Percentiles rank a stretch among this genome's conserved stretches.
phyloP scores from a whole-genome alignment of 148 eudicot genomes.

The Fallopia convolvulus region DNA sequence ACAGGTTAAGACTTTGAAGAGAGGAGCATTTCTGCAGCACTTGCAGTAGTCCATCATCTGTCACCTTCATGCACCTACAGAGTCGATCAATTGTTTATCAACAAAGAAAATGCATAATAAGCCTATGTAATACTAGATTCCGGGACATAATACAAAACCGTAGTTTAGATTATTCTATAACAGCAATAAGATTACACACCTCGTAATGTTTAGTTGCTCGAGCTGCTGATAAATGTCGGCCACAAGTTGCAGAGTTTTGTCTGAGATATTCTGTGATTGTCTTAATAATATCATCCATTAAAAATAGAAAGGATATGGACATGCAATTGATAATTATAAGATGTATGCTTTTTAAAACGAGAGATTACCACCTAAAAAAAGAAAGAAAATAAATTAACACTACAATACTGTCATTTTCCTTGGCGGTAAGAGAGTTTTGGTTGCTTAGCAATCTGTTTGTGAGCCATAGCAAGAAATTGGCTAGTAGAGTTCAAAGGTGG shows the following conservation, averaged over 20 bases:
- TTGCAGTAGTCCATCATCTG: conserved; percentile 65
- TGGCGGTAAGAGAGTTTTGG: not conserved
- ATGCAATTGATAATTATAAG: not conserved
- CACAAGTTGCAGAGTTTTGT: conserved; percentile 61
- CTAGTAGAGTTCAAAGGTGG: not conserved
- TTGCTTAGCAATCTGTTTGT: not conserved
- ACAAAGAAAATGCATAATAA: not conserved
- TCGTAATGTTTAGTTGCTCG: conserved; percentile 68
- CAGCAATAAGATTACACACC: conserved; percentile 28
- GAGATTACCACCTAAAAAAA: not conserved
- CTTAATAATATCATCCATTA: conserved; percentile 5
- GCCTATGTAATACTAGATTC: not conserved
- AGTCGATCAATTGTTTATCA: conserved; percentile 12
- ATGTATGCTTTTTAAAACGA: not conserved
- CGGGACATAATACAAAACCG: not conserved
- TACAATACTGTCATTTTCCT: not conserved
- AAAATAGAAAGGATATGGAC: not conserved
- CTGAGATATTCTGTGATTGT: conserved; percentile 58
- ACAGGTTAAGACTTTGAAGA: conserved; percentile 70
- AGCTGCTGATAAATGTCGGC: conserved; percentile 50
- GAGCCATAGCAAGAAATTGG: not conserved
- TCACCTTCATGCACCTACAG: conserved; percentile 75
- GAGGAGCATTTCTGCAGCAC: conserved; percentile 57
- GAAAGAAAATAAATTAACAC: not conserved
- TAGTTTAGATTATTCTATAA: not conserved